phyloP scores from a whole-genome alignment of 1,284 basidiomycete genomes.

The Moesziomyces aphidis region DNA sequence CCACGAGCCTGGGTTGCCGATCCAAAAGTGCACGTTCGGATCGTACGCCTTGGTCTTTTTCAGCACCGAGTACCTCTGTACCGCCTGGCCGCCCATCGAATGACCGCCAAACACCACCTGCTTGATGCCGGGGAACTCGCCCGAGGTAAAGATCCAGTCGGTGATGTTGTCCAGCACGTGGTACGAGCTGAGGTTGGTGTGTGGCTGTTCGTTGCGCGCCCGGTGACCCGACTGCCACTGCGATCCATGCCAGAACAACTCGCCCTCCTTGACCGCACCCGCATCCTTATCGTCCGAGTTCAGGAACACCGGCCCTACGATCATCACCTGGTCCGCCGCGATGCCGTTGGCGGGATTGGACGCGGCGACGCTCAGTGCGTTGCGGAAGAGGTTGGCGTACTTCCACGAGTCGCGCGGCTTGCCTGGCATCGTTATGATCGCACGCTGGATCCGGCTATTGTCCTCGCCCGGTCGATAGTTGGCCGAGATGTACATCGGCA shows the following conservation, averaged over 20 bases:
- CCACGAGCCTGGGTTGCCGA: slow-evolving; percentile 65
- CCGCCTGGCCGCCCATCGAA: slow-evolving; percentile 63
- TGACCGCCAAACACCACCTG: slow-evolving; percentile 63
- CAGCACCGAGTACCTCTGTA: slow-evolving; percentile 56
- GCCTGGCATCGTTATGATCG: slow-evolving; percentile 57
- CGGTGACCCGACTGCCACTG: slow-evolving; percentile 60
- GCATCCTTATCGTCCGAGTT: slow-evolving; percentile 52
- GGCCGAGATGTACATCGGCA: slow-evolving; percentile 56
- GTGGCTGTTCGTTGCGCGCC: slow-evolving; percentile 36
- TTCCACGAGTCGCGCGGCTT: slow-evolving; percentile 65
- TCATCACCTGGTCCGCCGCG: slow-evolving; percentile 42
- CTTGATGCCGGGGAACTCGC: slow-evolving; percentile 56
- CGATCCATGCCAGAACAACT: slow-evolving; percentile 53
- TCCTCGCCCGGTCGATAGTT: slow-evolving; percentile 38
- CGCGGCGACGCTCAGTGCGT: slow-evolving; percentile 46
- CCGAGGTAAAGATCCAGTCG: slow-evolving; percentile 53
- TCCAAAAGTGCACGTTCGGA: slow-evolving; percentile 57
- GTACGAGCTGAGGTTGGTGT: slow-evolving; percentile 47
- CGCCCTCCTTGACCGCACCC: slow-evolving; percentile 41
- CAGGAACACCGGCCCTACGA: slow-evolving; percentile 52
- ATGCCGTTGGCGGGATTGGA: slow-evolving; percentile 34
- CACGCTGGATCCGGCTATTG: slow-evolving; percentile 51
- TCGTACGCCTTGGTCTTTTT: slow-evolving; percentile 61
- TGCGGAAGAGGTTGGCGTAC: slow-evolving; percentile 57
- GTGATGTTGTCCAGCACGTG: slow-evolving; percentile 56